Base-by-base conservation (phyloP, 1,284 basidiomycete genomes). In the Inonotus hispidus region DNA sequence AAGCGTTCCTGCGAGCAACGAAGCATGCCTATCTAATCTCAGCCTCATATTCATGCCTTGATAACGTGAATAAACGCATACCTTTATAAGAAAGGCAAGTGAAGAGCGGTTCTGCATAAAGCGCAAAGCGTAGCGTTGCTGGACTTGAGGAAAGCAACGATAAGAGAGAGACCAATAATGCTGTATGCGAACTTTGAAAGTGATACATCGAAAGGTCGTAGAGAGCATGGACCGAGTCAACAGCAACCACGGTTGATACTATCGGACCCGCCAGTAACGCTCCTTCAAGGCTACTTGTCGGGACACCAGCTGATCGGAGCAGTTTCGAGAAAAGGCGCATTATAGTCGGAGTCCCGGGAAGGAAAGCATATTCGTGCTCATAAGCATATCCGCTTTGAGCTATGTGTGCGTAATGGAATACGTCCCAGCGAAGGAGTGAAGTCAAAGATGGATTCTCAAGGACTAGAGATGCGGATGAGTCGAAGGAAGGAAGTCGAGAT, bases 291-390 rank as follows among this genome's bases (percentile, higher is more conserved):
- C 67, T 68, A 35, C 29, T 37, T 53, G 47, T 32, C 25, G 47
- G 53, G 32, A 64, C 16, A 10, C 54, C 54, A 6, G 54, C 6
- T 11, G 59, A 59, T 16, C 62, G 61, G 64, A 75, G 64, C 49
- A 74, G 16, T 46, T 65, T 46, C 2, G 72, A 74, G 11, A 70
- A 66, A 29, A 67, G 2, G 3, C 80, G 77, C 71, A 93, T 80
- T 45, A 89, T 58, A 4, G 75, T 67, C 3, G 89, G 82, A 53
- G 82, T 73, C 0, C 85, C 92, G 1, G 92, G 90, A 65, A 94
- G 83, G 71, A 95, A 98, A 0, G 96, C 96, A 77, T 92, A 90
- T 67, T 92, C 81, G 68, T 97, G 82, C 71, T 98, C 96, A 71
- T 84, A 87, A 3, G 73, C 70, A 71, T 96, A 92, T 10, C 82